Percentiles rank a stretch among this genome's conserved stretches.
These are phyloP conservation scores for Leccinum incarnatum DNA, from an alignment of 768 basidiomycete genomes.

Conservation along the genomic window DNA sequence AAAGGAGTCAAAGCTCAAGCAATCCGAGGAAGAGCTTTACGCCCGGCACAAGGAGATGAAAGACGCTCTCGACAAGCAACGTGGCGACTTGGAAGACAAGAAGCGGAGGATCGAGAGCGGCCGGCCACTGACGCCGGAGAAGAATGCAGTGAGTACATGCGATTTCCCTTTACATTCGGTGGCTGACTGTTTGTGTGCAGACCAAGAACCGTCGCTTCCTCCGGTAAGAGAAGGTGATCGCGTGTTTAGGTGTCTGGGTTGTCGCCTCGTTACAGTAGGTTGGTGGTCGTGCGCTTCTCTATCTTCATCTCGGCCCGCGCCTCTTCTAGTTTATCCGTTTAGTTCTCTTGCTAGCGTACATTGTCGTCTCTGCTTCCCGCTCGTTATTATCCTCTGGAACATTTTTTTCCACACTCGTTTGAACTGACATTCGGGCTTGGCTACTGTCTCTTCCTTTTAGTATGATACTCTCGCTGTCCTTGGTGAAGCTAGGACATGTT, in stretches of 20 bases:
- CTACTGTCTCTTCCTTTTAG: conserved; percentile 47
- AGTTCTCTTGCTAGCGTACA: conserved; percentile 43
- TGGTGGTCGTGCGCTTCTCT: conserved; percentile 26
- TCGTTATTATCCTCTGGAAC: conserved; percentile 41
- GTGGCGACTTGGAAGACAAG: conserved; percentile 95
- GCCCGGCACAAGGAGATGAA: conserved; percentile 99
- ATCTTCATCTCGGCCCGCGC: conserved; percentile 30
- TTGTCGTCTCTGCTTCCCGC: conserved; percentile 33
- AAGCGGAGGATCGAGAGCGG: conserved; percentile 95
- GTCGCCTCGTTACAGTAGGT: conserved; percentile 31
- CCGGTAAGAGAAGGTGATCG: conserved; percentile 23
- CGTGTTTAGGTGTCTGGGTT: conserved; percentile 13
- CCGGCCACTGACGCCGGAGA: conserved; percentile 93
- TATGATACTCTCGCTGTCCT: conserved; percentile 43
- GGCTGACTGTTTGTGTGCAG: conserved; percentile 18
- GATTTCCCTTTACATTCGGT: conserved; percentile 1
- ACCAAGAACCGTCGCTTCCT: conserved; percentile 39
- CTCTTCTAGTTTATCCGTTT: conserved; percentile 37
- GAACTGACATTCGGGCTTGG: conserved; percentile 51
- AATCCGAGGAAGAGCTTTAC: conserved; percentile 98
- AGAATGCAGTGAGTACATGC: conserved; percentile 63
- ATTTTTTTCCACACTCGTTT: conserved; percentile 52
- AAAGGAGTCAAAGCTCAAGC: conserved; percentile 98
- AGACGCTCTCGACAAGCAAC: conserved; percentile 96
- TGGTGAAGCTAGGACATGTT: conserved; percentile 27